phyloP scores from a whole-genome alignment of 1,139 yeast species.

The Yamadazyma taylorii region DNA sequence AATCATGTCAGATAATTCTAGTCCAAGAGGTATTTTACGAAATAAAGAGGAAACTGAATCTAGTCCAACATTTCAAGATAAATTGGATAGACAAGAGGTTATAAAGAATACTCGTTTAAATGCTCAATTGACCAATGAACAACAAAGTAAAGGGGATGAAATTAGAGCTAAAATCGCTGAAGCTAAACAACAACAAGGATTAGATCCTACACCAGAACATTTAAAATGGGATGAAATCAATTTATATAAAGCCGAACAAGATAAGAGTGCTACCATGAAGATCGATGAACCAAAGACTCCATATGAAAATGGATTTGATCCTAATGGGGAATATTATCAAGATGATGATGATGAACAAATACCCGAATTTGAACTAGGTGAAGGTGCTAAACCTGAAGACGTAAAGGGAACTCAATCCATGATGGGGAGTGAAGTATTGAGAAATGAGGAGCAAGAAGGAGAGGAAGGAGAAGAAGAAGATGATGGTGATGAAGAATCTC shows the following conservation, averaged over 20 bases:
- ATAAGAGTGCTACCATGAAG: slow-evolving; percentile 71
- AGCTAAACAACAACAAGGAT: slow-evolving; percentile 17
- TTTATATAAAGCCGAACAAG: slow-evolving; percentile 64
- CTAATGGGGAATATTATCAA: slow-evolving; percentile 77
- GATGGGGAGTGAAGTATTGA: slow-evolving; percentile 39
- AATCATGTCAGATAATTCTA: slow-evolving; percentile 24
- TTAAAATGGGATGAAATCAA: slow-evolving; percentile 77
- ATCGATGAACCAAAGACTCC: slow-evolving; percentile 98
- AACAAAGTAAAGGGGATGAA: slow-evolving; percentile 34
- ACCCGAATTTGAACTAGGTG: slow-evolving; percentile 45
- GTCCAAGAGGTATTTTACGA: slow-evolving; percentile 47
- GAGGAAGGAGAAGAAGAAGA: slow-evolving; percentile 38
- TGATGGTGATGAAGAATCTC: too few species aligned
- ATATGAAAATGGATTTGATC: slow-evolving; percentile 89
- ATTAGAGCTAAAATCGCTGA: slow-evolving; percentile 42
- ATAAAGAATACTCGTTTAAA: slow-evolving; percentile 44
- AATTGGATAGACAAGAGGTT: slow-evolving; percentile 46
- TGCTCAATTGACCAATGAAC: slow-evolving; percentile 34
- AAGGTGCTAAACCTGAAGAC: slow-evolving; percentile 39
- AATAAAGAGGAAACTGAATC: slow-evolving; percentile 23
- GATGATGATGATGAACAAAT: slow-evolving; percentile 70
- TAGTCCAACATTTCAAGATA: slow-evolving; percentile 6
- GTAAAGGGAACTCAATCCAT: slow-evolving; percentile 22
- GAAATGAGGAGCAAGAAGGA: slow-evolving; percentile 25
- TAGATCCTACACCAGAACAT: slow-evolving; percentile 10